Conservation (phyloP, 495 filamentous ascomycete species). For the Penicillium longicatenatum region DNA sequence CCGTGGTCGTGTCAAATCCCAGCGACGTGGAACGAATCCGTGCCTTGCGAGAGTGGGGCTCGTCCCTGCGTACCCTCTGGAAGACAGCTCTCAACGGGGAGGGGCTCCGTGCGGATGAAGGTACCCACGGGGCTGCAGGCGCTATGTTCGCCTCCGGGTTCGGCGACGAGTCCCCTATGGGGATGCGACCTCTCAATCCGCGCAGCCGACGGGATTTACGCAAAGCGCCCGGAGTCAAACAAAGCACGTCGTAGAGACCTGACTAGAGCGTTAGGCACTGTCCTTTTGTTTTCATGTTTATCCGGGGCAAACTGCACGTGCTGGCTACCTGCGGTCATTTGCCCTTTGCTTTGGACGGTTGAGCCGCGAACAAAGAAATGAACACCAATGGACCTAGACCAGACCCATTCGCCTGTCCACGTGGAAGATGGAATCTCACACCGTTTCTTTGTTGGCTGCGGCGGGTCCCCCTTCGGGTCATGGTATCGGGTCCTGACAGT, state of each 20-base stretch:
- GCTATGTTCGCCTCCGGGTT: slow-evolving; percentile 33
- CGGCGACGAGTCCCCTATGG: slow-evolving; percentile 35
- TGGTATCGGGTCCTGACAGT: slow-evolving; percentile 15
- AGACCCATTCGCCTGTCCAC: slow-evolving; percentile 5
- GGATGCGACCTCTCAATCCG: slow-evolving; percentile 13
- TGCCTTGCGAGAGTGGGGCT: slow-evolving; percentile 73
- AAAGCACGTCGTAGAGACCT: slow-evolving; percentile 3
- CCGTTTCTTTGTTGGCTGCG: slow-evolving; percentile 21
- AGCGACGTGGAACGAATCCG: slow-evolving; percentile 73
- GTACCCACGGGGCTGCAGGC: slow-evolving; percentile 27
- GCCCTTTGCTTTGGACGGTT: slow-evolving; percentile 10
- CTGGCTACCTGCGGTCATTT: slow-evolving; percentile 9
- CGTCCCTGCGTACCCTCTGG: slow-evolving; percentile 66
- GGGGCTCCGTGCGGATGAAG: slow-evolving; percentile 59
- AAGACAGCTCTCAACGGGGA: slow-evolving; percentile 70
- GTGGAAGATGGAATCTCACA: slow-evolving; percentile 17
- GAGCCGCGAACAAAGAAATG: slow-evolving; percentile 6
- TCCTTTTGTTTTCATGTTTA: neutral
- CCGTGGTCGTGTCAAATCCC: slow-evolving; percentile 74
- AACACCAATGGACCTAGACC: neutral
- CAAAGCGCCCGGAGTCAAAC: slow-evolving; percentile 18
- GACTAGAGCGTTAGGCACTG: neutral
- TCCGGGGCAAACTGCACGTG: slow-evolving; percentile 1
- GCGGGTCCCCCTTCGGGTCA: neutral
- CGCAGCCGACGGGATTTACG: slow-evolving; percentile 24